A percentile compares a stretch with the other conserved stretches of the same genome.
phyloP scores from a whole-genome alignment of 768 basidiomycete species.

The Amanita subjunquillea region DNA sequence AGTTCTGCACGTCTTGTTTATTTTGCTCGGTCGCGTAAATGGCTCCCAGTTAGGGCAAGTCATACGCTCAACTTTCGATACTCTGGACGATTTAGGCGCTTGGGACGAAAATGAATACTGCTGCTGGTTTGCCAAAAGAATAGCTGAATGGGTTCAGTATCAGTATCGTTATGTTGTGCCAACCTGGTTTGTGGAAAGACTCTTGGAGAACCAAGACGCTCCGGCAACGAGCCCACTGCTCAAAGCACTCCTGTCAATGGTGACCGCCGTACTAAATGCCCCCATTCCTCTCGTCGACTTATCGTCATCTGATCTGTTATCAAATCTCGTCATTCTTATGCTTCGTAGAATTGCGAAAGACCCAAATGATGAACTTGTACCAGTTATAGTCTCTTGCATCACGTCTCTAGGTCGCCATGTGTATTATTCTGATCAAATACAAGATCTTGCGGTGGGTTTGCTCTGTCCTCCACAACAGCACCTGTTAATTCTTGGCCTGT shows the following conservation, averaged over 20 bases:
- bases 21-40: slow-evolving; percentile 67
- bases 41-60: slow-evolving; percentile 63
- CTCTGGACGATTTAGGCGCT: slow-evolving; percentile 45
- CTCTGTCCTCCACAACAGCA: background rate
- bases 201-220: slow-evolving; percentile 53
- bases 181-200: slow-evolving; percentile 70
- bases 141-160: slow-evolving; percentile 84
- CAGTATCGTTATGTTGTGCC: slow-evolving; percentile 91
- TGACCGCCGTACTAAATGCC: slow-evolving; percentile 75
- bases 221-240: slow-evolving; percentile 39
- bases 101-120: slow-evolving; percentile 69
- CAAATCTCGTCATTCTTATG: slow-evolving; percentile 65
- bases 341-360: slow-evolving; percentile 58
- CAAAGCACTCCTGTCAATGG: slow-evolving; percentile 61
- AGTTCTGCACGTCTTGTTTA: slow-evolving; percentile 59
- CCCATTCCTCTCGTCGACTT: slow-evolving; percentile 79
- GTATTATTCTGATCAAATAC: slow-evolving; percentile 94
- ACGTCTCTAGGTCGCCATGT: slow-evolving; percentile 82
- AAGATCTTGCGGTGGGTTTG: slow-evolving; percentile 62
- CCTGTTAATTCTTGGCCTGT: background rate
- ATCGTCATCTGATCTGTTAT: slow-evolving; percentile 82
- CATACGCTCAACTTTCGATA: slow-evolving; percentile 64
- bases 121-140: slow-evolving; percentile 70
- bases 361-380: slow-evolving; percentile 54
- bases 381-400: slow-evolving; percentile 64